A percentile compares a stretch with the other conserved stretches of the same genome.
These are phyloP conservation scores for Fusarium fujikuroi DNA, from an alignment of 2,329 filamentous ascomycete species.

Conservation along the genomic window DNA sequence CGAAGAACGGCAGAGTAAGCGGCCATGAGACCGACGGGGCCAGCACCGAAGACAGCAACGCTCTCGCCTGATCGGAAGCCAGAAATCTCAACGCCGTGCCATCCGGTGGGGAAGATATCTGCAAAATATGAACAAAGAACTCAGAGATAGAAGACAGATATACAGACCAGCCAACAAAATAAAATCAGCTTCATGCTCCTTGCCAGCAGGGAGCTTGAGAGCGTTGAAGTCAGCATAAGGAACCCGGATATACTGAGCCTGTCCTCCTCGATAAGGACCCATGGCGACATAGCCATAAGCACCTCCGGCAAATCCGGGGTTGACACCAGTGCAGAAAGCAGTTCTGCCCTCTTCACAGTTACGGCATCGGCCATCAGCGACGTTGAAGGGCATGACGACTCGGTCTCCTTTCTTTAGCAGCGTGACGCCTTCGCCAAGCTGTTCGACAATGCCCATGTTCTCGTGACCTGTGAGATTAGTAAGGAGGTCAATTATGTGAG, in stretches of 20 bases:
- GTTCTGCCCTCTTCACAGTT: conserved; percentile 73
- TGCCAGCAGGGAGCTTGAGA: conserved; percentile 68
- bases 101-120: conserved; percentile 56
- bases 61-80: conserved; percentile 70
- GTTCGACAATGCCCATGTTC: conserved; percentile 68
- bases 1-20: conserved; percentile 71
- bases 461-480: conserved; percentile 57
- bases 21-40: conserved; percentile 73
- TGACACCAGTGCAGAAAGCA: conserved; percentile 70
- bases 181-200: conserved; percentile 70
- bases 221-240: conserved; percentile 76
- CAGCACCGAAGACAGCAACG: conserved; percentile 73
- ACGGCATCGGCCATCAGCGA: conserved; percentile 70
- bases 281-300: conserved; percentile 67
- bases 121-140: background rate
- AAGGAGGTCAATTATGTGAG: no score
- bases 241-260: conserved; percentile 72
- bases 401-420: conserved; percentile 71
- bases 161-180: conserved; percentile 55
- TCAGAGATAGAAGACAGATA: no score
- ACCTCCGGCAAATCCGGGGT: conserved; percentile 52
- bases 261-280: conserved; percentile 63
- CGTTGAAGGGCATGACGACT: conserved; percentile 73
- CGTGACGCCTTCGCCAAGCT: conserved; percentile 68
- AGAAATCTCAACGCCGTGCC: conserved; percentile 66